Base-by-base conservation (phyloP, 306 rosid species). In the Vigna trinervia region DNA sequence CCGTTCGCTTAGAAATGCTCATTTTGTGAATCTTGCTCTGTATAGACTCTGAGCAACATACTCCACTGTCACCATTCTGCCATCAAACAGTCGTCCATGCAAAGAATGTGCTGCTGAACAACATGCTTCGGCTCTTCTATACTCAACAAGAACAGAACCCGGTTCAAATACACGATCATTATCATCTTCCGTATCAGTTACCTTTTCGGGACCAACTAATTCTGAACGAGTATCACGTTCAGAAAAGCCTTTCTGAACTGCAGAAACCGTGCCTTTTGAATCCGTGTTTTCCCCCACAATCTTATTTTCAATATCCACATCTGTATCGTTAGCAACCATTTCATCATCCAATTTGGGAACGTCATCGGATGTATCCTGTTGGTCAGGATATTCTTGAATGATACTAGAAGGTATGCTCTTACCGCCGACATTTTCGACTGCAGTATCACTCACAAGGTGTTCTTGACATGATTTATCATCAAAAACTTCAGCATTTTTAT, bases 141-240 rank as follows among this genome's bases (percentile, higher is more conserved):
- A 95, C 88, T 95, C 98, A 47, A 95, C 99, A 72, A 92, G 81
- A 82, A 95, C 80, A 56, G 90, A 82, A 66, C 94, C 93, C 8
- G 69, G 72, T 82, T 85, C 93, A 76, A 88, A 85, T 79, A 78
- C 84, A 53, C 71, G 64, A 41, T 45, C 84, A 17, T 20, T 57
- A 57, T 74, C 69, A 69, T 78, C 81, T 62, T 87, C 85, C 72
- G 71, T 52, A 2, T 73, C 70, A 48, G 48, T 77, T 17, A 56
- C 79, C 73, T 79, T 74, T 23, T 28, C 38, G 23, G n/a, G 46
- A 74, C 60, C 74, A 46, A 60, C 81, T 30, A 79, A 69, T 75
- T 87, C 93, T 17, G 78, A 43, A 70, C 72, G 74, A 46, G 45
- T 53, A 59, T 76, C 81, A 32, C 45, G 68, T 78, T 62, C 79